Percentiles rank a stretch among this genome's conserved stretches.
These are phyloP conservation scores for Uromyces viciae-fabae DNA, from an alignment of 1,284 basidiomycete genomes.

Conservation along the genomic window DNA sequence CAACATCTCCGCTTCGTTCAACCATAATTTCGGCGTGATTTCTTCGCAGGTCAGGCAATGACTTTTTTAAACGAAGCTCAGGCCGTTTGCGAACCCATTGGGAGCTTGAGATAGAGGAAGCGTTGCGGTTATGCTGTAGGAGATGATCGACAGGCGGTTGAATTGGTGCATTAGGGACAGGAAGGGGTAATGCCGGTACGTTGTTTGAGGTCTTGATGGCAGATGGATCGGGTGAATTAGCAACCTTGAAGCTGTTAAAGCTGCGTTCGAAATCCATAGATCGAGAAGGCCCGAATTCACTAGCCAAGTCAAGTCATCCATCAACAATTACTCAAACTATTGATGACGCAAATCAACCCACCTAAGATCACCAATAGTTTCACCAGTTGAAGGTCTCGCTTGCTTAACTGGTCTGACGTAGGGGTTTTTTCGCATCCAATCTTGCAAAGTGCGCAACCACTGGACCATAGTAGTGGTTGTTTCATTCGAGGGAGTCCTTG, in stretches of 20 bases:
- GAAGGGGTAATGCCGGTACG: background rate
- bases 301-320: background rate
- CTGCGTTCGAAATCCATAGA: conserved; percentile 1
- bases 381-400: conserved; percentile 27
- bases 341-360: background rate
- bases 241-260: background rate
- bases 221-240: conserved; percentile 19
- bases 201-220: conserved; percentile 2
- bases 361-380: conserved; percentile 8
- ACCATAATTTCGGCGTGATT: conserved; percentile 53
- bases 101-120: conserved; percentile 21
- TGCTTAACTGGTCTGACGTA: conserved; percentile 27
- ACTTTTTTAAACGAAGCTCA: conserved; percentile 64
- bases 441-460: conserved; percentile 70
- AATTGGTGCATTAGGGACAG: background rate
- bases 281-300: background rate
- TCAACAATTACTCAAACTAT: background rate
- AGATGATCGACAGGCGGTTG: background rate
- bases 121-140: conserved; percentile 38
- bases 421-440: conserved; percentile 63
- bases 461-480: conserved; percentile 55
- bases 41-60: conserved; percentile 76
- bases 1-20: conserved; percentile 37
- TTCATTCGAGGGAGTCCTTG: conserved; percentile 62
- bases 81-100: conserved; percentile 41